Evolutionary conservation across 2,329 filamentous ascomycete species (phyloP), one percentile per base, ranked within the genome.

Genomic region (Fusarium sp.): DNA sequence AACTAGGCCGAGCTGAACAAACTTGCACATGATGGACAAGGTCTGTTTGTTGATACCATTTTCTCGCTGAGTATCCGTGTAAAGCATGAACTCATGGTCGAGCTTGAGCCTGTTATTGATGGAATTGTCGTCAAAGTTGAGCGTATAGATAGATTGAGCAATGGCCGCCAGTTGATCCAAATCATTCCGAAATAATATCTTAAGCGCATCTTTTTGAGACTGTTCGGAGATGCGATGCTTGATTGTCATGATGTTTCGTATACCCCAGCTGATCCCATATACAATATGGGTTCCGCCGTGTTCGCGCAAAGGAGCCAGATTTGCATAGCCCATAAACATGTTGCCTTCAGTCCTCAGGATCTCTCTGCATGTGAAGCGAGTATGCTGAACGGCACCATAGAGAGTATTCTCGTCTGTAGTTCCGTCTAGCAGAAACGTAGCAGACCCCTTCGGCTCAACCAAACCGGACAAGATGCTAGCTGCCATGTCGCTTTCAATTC

Each of bases 261-360:
- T 24, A 1, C 65, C 65, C 51, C 64, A 68, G 3, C 12, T 40
- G 15, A 67, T 44, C 2, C 47, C 48, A 2, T 43, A 51, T 1
- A 68, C 65, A 4, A 69, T 42, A 3, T 60, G 48, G 2, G 65
- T 67, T 13, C 47, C 38, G n/a, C n/a, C 22, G 9, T 9, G 15
- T 1, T 31, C 36, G 3, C 28, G 22, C 24, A 58, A 15, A 3
- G 49, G 26, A 3, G 28, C 7, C 11, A 38, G 10, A 12, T 49
- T 32, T 1, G 28, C 24, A n/a, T 31, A 26, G 10, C 13, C 32
- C 5, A 28, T 34, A 13, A 54, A 40, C 19, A 19, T 19, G 19
- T 19, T 19, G 19, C 19, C 19, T 40, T 1, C 13, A 35, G 10
- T 19, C 4, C n/a, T 4, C 13, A 68, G 26, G 0, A 6, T 22